Base-by-base conservation (phyloP, 2,329 filamentous ascomycete species). In the Ascochyta koolunga region DNA sequence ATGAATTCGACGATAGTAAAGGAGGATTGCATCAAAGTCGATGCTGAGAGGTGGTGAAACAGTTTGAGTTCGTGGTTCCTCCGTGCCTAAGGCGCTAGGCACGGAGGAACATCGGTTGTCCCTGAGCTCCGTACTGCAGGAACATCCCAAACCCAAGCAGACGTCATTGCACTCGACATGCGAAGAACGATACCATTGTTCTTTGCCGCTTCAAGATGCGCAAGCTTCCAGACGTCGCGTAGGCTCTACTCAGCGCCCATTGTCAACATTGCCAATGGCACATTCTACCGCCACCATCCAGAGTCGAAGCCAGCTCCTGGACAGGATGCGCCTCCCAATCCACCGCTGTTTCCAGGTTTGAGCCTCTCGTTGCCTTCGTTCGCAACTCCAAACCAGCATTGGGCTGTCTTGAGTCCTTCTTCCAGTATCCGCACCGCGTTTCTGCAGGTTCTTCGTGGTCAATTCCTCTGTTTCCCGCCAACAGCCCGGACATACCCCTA, bases 331-430 rank as follows among this genome's bases (percentile, higher is more conserved):
- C 67, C 80, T 56, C 76, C 80, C 16, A 93, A 95, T 69, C 87
- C 86, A 19, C 80, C 90, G 5, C 78, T 97, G 4, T 96, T 96
- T 70, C 80, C 83, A 4, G 79, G 86, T 48, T 72, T 97, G 62
- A 85, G 75, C 50, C 90, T 97, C 69, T 82, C 83, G 33, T 77
- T 98, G 0, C 84, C 88, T 0, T 86, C 87, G 5, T 74, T 78
- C 33, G 70, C 81, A 5, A 62, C 76, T 0, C 70, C 67, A 40
- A 66, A 64, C 22, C 83, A 89, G 62, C 85, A 91, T 71, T 98
- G 93, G 93, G 89, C 90, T 33, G 80, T 99, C 33, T 81, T 98
- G 22, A 92, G 91, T 0, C 86, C 91, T 0, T 92, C 89, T 0
- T 84, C 89, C 1, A 84, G 87, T 1, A 90, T 90, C 0, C 90